phyloP scores from a whole-genome alignment of 768 basidiomycete genomes.

The Glaciozyma antarctica region DNA sequence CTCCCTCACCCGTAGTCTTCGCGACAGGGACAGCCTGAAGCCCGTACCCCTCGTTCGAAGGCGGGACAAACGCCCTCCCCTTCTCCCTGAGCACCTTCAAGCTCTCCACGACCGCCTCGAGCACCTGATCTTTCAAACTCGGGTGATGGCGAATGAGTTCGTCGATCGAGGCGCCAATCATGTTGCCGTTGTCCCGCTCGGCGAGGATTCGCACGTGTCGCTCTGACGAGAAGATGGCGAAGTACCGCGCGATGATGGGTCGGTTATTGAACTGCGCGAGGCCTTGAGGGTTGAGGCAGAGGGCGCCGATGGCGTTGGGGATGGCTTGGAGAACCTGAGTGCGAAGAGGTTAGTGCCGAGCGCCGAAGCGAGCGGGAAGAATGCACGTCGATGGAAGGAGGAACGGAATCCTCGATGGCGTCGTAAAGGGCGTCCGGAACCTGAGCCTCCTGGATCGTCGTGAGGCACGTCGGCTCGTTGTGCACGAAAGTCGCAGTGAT shows the following conservation, averaged over 20 bases:
- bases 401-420: slow-evolving; percentile 71
- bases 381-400: slow-evolving; percentile 74
- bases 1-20: neutral
- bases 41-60: slow-evolving; percentile 24
- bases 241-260: slow-evolving; percentile 71
- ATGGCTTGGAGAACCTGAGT: slow-evolving; percentile 77
- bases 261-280: slow-evolving; percentile 67
- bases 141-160: slow-evolving; percentile 97
- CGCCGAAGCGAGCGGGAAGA: neutral
- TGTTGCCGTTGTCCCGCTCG: slow-evolving; percentile 84
- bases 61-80: slow-evolving; percentile 44
- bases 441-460: slow-evolving; percentile 82
- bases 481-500: slow-evolving; percentile 50
- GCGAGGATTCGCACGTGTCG: slow-evolving; percentile 69
- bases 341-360: slow-evolving; percentile 11
- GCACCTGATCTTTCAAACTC: slow-evolving; percentile 64
- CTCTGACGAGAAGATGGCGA: slow-evolving; percentile 77
- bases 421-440: slow-evolving; percentile 83
- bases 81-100: slow-evolving; percentile 64
- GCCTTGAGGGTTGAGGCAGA: slow-evolving; percentile 86
- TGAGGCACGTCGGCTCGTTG: slow-evolving; percentile 91
- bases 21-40: slow-evolving; percentile 6
- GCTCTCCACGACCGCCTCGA: slow-evolving; percentile 62
- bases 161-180: slow-evolving; percentile 82
- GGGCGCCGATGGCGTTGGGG: slow-evolving; percentile 87